Conservation (phyloP, 495 filamentous ascomycete species). For the Lophiotrema nucula region DNA sequence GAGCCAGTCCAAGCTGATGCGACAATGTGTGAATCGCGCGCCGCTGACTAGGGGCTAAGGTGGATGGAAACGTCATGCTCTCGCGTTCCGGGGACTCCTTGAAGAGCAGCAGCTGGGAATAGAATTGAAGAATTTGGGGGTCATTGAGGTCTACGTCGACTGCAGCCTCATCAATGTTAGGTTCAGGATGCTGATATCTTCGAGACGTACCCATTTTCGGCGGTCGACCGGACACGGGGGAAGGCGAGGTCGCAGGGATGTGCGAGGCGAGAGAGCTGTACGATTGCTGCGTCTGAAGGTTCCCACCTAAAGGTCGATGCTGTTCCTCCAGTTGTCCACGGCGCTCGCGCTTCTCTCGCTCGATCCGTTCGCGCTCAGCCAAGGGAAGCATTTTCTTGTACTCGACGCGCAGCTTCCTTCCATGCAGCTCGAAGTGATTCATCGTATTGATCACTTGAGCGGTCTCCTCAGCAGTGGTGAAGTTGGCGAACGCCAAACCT, state of each 20-base stretch:
- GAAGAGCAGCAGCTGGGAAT: constrained; percentile 85
- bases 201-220: constrained; percentile 58
- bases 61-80: constrained; percentile 75
- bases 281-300: constrained; percentile 77
- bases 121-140: constrained; percentile 79
- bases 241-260: constrained; percentile 68
- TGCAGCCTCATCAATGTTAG: background rate
- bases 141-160: constrained; percentile 85
- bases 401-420: constrained; percentile 89
- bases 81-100: constrained; percentile 75
- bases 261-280: constrained; percentile 78
- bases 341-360: constrained; percentile 94
- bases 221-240: constrained; percentile 60
- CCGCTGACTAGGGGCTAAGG: constrained; percentile 76
- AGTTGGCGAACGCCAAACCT: constrained; percentile 96
- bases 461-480: constrained; percentile 92
- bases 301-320: constrained; percentile 68
- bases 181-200: background rate
- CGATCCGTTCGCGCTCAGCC: constrained; percentile 91
- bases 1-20: constrained; percentile 89
- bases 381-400: constrained; percentile 99
- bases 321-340: constrained; percentile 96
- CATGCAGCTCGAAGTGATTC: constrained; percentile 94
- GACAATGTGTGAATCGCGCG: constrained; percentile 90
- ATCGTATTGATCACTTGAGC: constrained; percentile 83